Evolutionary conservation across 352 stramenopile species (phyloP).

Genomic region (Thalassiosira mediterranea): DNA sequence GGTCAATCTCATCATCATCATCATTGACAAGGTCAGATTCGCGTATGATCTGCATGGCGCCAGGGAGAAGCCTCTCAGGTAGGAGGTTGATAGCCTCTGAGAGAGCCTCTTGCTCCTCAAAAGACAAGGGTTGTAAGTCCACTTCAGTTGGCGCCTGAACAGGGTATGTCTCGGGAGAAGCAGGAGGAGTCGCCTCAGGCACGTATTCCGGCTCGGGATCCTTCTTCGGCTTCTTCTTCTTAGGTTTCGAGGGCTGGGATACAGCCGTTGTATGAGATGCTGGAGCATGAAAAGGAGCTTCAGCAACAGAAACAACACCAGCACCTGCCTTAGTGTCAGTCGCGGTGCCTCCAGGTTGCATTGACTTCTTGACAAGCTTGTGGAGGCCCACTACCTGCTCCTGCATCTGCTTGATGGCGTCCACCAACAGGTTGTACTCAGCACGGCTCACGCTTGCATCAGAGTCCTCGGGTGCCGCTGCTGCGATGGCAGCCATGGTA

Average conservation of each 20-base stretch:
- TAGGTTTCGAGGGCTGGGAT: slow-evolving; percentile 32
- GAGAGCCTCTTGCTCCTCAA: slow-evolving; percentile 77
- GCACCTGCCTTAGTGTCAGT: not conserved
- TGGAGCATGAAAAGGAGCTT: slow-evolving; percentile 3
- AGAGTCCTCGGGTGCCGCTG: slow-evolving; percentile 38
- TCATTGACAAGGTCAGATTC: slow-evolving; percentile 63
- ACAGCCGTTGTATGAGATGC: not conserved
- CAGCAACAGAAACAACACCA: not conserved
- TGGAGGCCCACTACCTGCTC: slow-evolving; percentile 72
- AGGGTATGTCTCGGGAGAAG: slow-evolving; percentile 17
- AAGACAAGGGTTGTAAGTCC: slow-evolving; percentile 76
- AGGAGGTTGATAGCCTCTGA: slow-evolving; percentile 78
- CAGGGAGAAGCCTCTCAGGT: slow-evolving; percentile 51
- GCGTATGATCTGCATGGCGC: slow-evolving; percentile 79
- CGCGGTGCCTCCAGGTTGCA: not conserved
- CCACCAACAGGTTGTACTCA: slow-evolving; percentile 75
- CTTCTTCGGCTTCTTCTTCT: slow-evolving; percentile 68
- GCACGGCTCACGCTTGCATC: slow-evolving; percentile 52
- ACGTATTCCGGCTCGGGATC: slow-evolving; percentile 31
- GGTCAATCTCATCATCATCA: slow-evolving; percentile 81
- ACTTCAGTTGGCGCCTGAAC: slow-evolving; percentile 73
- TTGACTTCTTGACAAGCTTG: slow-evolving; percentile 64
- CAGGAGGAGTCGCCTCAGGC: slow-evolving; percentile 8
- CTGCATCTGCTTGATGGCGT: slow-evolving; percentile 72
- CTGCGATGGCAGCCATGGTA: slow-evolving; percentile 58